Evolutionary conservation across 176 grass and related monocot genomes (phyloP).

Genomic region (Carex pumila): DNA sequence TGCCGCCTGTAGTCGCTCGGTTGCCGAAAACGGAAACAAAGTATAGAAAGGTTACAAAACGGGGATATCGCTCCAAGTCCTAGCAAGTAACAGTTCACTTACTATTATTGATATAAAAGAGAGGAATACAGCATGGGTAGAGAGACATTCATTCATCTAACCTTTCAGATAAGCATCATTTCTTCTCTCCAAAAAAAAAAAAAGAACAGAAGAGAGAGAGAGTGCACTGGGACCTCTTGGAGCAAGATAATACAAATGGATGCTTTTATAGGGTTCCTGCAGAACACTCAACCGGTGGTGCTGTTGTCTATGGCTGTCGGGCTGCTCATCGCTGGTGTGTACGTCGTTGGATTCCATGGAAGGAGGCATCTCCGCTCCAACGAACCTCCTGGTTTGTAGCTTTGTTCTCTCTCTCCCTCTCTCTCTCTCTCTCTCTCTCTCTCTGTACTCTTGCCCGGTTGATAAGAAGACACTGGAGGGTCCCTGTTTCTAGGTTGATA

Average conservation of each 20-base stretch:
- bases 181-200: neutral
- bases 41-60: neutral
- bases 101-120: neutral
- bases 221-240: neutral
- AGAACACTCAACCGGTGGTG: neutral
- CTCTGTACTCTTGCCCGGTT: neutral
- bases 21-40: neutral
- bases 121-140: neutral
- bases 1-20: neutral
- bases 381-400: constrained; percentile 21
- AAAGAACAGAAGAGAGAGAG: neutral
- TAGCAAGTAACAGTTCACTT: neutral
- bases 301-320: neutral
- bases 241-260: constrained; percentile 2
- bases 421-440: neutral
- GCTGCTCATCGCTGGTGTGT: neutral
- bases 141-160: neutral
- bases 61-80: neutral
- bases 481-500: too few relatives aligned
- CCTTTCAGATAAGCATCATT: neutral
- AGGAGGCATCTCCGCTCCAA: neutral
- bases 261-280: neutral
- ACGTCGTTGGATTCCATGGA: neutral
- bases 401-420: neutral
- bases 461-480: neutral